Evolutionary conservation across 306 rosid species (phyloP), one percentile per base, ranked within the genome.

Genomic region (Neltuma alba): DNA sequence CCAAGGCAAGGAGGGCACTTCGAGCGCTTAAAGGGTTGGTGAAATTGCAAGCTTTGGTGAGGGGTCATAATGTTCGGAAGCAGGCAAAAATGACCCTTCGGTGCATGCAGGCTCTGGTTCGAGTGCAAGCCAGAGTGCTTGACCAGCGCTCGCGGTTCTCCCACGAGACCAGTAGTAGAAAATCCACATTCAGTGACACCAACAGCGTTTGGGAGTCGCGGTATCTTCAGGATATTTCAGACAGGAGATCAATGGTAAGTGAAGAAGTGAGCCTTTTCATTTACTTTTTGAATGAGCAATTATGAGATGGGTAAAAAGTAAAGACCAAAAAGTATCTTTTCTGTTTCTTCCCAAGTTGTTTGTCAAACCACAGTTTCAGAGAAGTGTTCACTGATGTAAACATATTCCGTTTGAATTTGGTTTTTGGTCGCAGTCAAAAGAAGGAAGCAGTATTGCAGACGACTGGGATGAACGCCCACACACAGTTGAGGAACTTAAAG

Each of bases 391-490:
- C 4, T 41, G 54, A 21, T 68, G 36, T 41, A 21, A 38, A 37
- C 7, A 21, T 16, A 67, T 25, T 62, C 76, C 57, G 41, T 80
- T 65, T 41, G 61, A 37, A 67, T 62, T 18, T 31, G 38, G 18
- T 64, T 21, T 79, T 57, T 66, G 20, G 74, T 67, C 70, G 64
- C 44, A 90, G 87, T 91, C 98, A 33, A 91, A 94, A 87, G 97
- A 91, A 62, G 98, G 93, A 82, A 91, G 98, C 80, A 95, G 93
- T 81, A 28, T 88, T 28, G 89, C 97, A 25, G 94, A 89, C 64
- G 97, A 96, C 72, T 96, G 99, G 99, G 97, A 96, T 54, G 98
- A 93, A 75, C 85, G 92, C 6, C 89, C 92, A 3, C 99, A 92
- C 87, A 92, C 97, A 2, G 84, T 92, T 82, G 96, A 92, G 80